Evolutionary conservation across 768 basidiomycete species (phyloP).

Genomic region (Chalciporus sphaerocephalus): DNA sequence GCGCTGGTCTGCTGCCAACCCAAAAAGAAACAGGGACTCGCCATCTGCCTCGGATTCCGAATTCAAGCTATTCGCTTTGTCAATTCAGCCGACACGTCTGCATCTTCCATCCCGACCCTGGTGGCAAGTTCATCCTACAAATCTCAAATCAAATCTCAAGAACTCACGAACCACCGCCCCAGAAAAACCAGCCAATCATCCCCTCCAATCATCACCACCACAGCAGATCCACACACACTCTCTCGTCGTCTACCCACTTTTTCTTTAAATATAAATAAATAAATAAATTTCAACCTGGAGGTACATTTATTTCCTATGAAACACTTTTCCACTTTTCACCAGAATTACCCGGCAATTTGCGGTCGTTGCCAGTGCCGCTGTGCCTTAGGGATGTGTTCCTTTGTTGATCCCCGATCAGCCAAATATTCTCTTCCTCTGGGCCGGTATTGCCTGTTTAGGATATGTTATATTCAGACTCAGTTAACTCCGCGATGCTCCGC

Average conservation of each 20-base stretch:
- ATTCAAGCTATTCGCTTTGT: slow-evolving; percentile 49
- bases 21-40: slow-evolving; percentile 17
- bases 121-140: slow-evolving; percentile 28
- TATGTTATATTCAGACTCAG: slow-evolving; percentile 20
- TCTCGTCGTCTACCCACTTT: neutral
- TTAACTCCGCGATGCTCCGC: slow-evolving; percentile 25
- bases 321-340: slow-evolving; percentile 5
- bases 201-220: neutral
- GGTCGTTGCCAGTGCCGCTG: slow-evolving; percentile 25
- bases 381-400: slow-evolving; percentile 34
- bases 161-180: slow-evolving; percentile 19
- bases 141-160: slow-evolving; percentile 34
- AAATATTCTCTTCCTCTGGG: slow-evolving; percentile 33
- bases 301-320: neutral
- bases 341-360: slow-evolving; percentile 26
- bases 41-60: slow-evolving; percentile 42
- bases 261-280: too few relatives aligned
- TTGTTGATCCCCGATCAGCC: slow-evolving; percentile 64
- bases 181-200: slow-evolving; percentile 15
- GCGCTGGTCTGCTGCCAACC: slow-evolving; percentile 10
- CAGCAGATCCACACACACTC: neutral
- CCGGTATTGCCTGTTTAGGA: slow-evolving; percentile 26
- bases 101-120: slow-evolving; percentile 29
- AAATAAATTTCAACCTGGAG: too few relatives aligned
- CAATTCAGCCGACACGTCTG: slow-evolving; percentile 33